phyloP scores from a whole-genome alignment of 2,329 filamentous ascomycete species.

The Alternaria ventricosa region DNA sequence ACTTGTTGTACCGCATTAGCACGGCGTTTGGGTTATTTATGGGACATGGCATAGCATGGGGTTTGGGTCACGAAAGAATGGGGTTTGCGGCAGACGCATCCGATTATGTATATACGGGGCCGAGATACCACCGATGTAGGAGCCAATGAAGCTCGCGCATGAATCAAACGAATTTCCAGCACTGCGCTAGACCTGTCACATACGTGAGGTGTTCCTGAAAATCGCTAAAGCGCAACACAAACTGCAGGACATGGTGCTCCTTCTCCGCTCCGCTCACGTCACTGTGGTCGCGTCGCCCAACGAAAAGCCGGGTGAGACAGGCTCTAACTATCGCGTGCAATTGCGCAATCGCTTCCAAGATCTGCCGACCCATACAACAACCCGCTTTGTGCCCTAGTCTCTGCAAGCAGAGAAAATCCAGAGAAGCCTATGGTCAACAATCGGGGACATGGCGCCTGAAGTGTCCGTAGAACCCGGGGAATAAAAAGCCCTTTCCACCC shows the following conservation, averaged over 20 bases:
- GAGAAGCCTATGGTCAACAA: slow-evolving; percentile 15
- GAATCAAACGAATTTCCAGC: slow-evolving; percentile 12
- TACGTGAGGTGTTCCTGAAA: slow-evolving; percentile 4
- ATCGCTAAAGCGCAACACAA: not conserved
- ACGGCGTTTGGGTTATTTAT: slow-evolving; percentile 47
- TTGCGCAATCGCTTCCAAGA: slow-evolving; percentile 48
- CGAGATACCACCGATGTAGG: slow-evolving; percentile 29
- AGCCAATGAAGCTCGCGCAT: slow-evolving; percentile 17
- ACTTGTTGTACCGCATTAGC: slow-evolving; percentile 25
- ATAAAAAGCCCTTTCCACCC: slow-evolving; percentile 17
- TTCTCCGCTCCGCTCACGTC: slow-evolving; percentile 17
- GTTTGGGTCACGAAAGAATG: slow-evolving; percentile 5
- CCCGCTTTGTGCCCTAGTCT: slow-evolving; percentile 26
- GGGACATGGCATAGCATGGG: slow-evolving; percentile 17
- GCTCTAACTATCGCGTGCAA: slow-evolving; percentile 42
- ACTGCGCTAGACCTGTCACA: not conserved
- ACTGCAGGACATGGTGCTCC: not conserved
- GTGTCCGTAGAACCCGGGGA: slow-evolving; percentile 6
- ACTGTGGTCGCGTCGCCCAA: slow-evolving; percentile 2
- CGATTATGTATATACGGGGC: slow-evolving; percentile 24
- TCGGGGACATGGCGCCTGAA: not conserved
- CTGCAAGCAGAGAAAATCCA: slow-evolving; percentile 19
- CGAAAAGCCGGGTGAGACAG: slow-evolving; percentile 8
- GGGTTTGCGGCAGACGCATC: slow-evolving; percentile 10
- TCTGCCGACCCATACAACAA: slow-evolving; percentile 38